Evolutionary conservation across 306 rosid genomes (phyloP).

Genomic region (Inga leiocalycina): DNA sequence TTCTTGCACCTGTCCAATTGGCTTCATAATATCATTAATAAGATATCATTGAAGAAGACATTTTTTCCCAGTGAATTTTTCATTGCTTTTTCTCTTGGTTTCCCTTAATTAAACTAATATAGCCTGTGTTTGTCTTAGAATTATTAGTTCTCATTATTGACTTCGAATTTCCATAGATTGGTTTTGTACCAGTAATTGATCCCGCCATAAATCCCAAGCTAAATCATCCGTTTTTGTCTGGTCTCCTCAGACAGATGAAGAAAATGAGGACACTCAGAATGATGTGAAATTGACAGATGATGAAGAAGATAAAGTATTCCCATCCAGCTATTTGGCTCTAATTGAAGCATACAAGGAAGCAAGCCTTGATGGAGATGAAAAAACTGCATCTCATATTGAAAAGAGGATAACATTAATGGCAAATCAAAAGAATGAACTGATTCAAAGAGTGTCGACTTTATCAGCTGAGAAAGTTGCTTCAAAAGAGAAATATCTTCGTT

Average conservation of each 20-base stretch:
- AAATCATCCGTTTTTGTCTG: slow-evolving; percentile 22
- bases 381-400: slow-evolving; percentile 52
- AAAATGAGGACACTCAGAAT: slow-evolving; percentile 39
- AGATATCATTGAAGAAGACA: background rate
- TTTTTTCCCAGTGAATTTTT: background rate
- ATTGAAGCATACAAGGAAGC: slow-evolving; percentile 75
- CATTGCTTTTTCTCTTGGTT: background rate
- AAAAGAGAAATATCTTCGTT: slow-evolving; percentile 66
- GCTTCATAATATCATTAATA: slow-evolving; percentile 1
- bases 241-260: slow-evolving; percentile 48
- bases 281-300: slow-evolving; percentile 33
- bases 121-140: background rate
- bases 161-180: slow-evolving; percentile 9
- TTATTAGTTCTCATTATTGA: slow-evolving; percentile 1
- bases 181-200: slow-evolving; percentile 15
- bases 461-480: slow-evolving; percentile 62
- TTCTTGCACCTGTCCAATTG: slow-evolving; percentile 7
- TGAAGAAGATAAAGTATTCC: slow-evolving; percentile 32
- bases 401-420: slow-evolving; percentile 43
- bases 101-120: background rate
- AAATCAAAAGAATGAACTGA: slow-evolving; percentile 54
- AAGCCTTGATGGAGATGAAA: slow-evolving; percentile 51
- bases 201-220: slow-evolving; percentile 12
- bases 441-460: slow-evolving; percentile 50
- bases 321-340: slow-evolving; percentile 53